phyloP scores from a whole-genome alignment of 73 alveolate species.

The Paramecium octaurelia region DNA sequence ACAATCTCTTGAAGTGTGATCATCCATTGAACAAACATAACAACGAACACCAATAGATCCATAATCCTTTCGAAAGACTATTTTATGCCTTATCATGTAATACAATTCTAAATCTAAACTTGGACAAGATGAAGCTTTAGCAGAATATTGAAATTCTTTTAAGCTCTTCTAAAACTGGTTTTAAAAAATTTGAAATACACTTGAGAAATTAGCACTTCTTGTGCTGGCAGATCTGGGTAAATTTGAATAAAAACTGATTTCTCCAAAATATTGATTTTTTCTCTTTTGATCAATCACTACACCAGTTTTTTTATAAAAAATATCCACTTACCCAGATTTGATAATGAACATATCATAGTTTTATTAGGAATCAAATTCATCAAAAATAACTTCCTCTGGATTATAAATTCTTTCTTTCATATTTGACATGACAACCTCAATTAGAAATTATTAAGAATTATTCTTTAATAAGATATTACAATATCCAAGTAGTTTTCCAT shows the following conservation, averaged over 20 bases:
- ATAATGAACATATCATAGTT: conserved; percentile 62
- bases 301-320: conserved; percentile 59
- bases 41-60: conserved; percentile 28
- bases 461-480: background rate
- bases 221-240: conserved; percentile 75
- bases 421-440: background rate
- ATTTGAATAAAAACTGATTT: conserved; percentile 80
- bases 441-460: background rate
- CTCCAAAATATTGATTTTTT: conserved; percentile 76
- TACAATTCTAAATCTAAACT: conserved; percentile 7
- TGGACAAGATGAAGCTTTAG: conserved; percentile 52
- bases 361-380: conserved; percentile 59
- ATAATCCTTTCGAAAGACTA: background rate
- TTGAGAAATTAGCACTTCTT: conserved; percentile 74
- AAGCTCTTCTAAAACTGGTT: background rate
- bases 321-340: conserved; percentile 54
- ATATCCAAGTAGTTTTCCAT: background rate
- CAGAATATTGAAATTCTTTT: conserved; percentile 66
- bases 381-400: conserved; percentile 74
- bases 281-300: conserved; percentile 53
- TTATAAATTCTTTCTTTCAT: conserved; percentile 65
- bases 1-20: conserved; percentile 35
- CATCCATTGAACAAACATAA: background rate
- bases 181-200: background rate
- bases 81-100: conserved; percentile 13